Conservation (phyloP, 2,329 filamentous ascomycete species). For the Ascocoryne sarcoides region DNA sequence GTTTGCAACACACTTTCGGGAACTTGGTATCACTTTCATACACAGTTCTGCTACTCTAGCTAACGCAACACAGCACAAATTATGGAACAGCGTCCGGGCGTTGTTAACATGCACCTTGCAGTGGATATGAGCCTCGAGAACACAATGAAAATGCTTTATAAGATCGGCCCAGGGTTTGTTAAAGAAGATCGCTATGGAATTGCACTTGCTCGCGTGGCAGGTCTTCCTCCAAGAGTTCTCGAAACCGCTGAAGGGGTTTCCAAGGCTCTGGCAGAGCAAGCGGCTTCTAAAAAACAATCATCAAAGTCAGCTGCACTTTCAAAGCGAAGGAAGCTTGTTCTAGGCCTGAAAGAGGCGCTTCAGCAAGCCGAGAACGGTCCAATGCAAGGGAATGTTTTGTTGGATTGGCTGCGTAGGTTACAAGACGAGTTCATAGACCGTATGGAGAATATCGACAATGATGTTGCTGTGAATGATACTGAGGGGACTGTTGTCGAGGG, state of each 20-base stretch:
- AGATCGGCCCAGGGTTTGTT: conserved; percentile 62
- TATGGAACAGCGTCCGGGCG: conserved; percentile 64
- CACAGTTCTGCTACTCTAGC: neutral
- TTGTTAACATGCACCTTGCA: conserved; percentile 73
- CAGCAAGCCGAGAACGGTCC: conserved; percentile 55
- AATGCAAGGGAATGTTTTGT: conserved; percentile 56
- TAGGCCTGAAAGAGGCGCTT: conserved; percentile 65
- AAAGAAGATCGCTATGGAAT: conserved; percentile 73
- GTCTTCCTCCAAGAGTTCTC: conserved; percentile 60
- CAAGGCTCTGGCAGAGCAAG: conserved; percentile 47
- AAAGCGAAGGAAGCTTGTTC: conserved; percentile 61
- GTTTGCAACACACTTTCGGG: conserved; percentile 90
- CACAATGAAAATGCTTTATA: conserved; percentile 83
- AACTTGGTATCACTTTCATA: conserved; percentile 44
- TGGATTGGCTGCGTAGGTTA: conserved; percentile 54
- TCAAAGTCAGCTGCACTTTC: conserved; percentile 50
- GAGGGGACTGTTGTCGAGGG: neutral
- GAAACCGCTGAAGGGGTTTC: conserved; percentile 60
- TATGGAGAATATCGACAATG: conserved; percentile 55
- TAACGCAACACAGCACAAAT: conserved; percentile 47
- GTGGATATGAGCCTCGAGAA: conserved; percentile 52
- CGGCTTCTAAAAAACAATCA: conserved; percentile 48
- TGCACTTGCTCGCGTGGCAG: conserved; percentile 66
- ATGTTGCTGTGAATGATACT: conserved; percentile 13
- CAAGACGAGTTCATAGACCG: conserved; percentile 66